Base-by-base conservation (phyloP, 208 protist species). In the Acanthamoeba sp. region DNA sequence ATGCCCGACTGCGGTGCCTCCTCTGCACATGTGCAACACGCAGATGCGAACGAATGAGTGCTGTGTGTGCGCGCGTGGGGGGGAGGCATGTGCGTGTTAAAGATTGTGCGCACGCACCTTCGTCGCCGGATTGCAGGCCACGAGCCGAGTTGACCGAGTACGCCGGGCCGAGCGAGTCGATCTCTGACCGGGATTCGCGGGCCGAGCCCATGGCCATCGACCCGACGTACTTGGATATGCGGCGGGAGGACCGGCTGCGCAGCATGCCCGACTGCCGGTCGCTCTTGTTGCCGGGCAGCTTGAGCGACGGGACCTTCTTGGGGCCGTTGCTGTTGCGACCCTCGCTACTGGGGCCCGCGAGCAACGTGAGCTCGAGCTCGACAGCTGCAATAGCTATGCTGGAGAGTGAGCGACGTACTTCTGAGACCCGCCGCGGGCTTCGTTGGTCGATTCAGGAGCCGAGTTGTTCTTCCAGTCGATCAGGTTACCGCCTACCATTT, bases 201-300 rank as follows among this genome's bases (percentile, higher is more conserved):
- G 73, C 73, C 36, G 73, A 84, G 10, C 73, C 73, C 73, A 84
- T 84, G 38, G 40, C 36, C 36, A 64, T 64, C 57, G 57, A 64
- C 5, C 57, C 57, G 24, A 84, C 42, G 73, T 84, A 32, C n/a
- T 84, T 84, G 42, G 73, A 84, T 34, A 84, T 45, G 42, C 73
- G 73, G 73, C 73, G 73, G 10, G 73, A 84, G 38, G 73, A 84
- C 22, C 73, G 73, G 73, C 73, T 84, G 40, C 73, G 73, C 36
- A 57, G 7, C 73, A 84, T 78, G 66, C 66, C 40, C 34, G 66
- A 12, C 73, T 84, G 73, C 6, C 73, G 73, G 27, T 84, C 73
- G 73, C 55, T 84, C 73, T 84, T 80, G 69, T 32, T 34, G 29
- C 24, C 24, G 27, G 40, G 73, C 38, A 55, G 73, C 40, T 57